Evolutionary conservation across 495 filamentous ascomycete species (phyloP).

Genomic region (Penicillium psychrofluorescens): DNA sequence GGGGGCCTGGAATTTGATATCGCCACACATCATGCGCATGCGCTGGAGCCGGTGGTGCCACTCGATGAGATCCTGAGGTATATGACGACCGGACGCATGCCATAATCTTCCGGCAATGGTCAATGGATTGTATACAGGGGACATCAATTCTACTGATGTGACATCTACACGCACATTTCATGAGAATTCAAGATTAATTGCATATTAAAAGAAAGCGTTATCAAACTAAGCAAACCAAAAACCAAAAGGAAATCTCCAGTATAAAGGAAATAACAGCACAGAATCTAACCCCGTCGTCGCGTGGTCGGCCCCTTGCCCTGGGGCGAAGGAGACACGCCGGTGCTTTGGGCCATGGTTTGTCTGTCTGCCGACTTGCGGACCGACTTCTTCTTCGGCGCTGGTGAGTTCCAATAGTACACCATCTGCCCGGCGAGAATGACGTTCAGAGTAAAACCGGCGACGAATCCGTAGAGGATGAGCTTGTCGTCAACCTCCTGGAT

Average conservation of each 20-base stretch:
- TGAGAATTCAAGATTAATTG: slow-evolving; percentile 1
- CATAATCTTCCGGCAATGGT: slow-evolving; percentile 6
- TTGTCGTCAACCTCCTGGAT: slow-evolving; percentile 93
- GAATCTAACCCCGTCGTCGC: slow-evolving; percentile 38
- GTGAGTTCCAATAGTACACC: slow-evolving; percentile 92
- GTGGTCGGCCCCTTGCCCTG: slow-evolving; percentile 38
- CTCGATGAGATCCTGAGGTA: slow-evolving; percentile 48
- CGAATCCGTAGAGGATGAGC: slow-evolving; percentile 87
- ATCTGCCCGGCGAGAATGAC: slow-evolving; percentile 81
- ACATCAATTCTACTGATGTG: not conserved
- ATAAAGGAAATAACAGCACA: not conserved
- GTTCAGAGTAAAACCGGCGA: slow-evolving; percentile 84
- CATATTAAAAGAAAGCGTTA: slow-evolving; percentile 7
- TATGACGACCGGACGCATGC: slow-evolving; percentile 44
- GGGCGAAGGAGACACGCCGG: slow-evolving; percentile 27
- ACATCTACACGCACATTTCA: not conserved
- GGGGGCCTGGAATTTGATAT: slow-evolving; percentile 39
- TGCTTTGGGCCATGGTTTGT: slow-evolving; percentile 22
- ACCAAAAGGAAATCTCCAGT: slow-evolving; percentile 1
- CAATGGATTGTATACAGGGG: too few species aligned
- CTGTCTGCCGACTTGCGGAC: slow-evolving; percentile 31
- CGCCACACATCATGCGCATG: slow-evolving; percentile 24
- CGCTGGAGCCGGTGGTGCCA: slow-evolving; percentile 29
- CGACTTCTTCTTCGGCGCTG: slow-evolving; percentile 34
- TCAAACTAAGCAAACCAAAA: slow-evolving; percentile 8